Percentiles rank a stretch among this genome's conserved stretches.
These are phyloP conservation scores for Evansstolkia leycettana DNA, from an alignment of 495 filamentous ascomycete species.

Conservation along the genomic window DNA sequence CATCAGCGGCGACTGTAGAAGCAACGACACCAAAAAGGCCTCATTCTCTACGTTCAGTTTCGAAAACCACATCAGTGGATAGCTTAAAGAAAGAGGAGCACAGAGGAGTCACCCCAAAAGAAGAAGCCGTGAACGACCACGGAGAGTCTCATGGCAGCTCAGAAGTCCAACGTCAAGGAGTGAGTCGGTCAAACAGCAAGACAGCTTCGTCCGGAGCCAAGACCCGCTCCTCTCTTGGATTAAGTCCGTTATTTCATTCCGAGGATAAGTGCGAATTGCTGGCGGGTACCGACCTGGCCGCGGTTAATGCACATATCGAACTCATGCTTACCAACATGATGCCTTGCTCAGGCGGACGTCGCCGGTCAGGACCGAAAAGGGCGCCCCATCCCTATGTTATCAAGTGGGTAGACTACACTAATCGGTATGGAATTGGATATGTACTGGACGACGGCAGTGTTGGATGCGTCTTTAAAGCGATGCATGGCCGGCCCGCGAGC, in stretches of 20 bases:
- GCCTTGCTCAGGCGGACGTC: constrained; percentile 21
- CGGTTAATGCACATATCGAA: constrained; percentile 29
- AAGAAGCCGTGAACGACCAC: constrained; percentile 2
- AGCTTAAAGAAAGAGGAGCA: not conserved
- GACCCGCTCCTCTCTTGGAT: constrained; percentile 27
- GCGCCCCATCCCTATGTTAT: constrained; percentile 47
- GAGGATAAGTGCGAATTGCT: constrained; percentile 26
- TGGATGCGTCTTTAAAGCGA: constrained; percentile 65
- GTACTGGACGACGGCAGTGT: constrained; percentile 75
- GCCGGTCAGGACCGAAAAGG: constrained; percentile 18
- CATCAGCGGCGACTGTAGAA: constrained; percentile 4
- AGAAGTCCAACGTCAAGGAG: constrained; percentile 8
- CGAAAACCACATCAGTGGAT: constrained; percentile 3
- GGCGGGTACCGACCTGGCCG: constrained; percentile 7
- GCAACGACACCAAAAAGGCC: constrained; percentile 2
- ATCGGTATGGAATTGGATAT: constrained; percentile 79
- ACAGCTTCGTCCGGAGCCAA: constrained; percentile 14
- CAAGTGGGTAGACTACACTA: constrained; percentile 93
- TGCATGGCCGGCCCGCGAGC: constrained; percentile 46
- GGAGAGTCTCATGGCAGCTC: constrained; percentile 3
- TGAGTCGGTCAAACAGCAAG: constrained; percentile 23
- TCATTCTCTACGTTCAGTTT: constrained; percentile 2
- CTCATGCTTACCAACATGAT: constrained; percentile 31
- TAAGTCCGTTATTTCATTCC: constrained; percentile 25
- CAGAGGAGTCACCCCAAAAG: not conserved